Evolutionary conservation across 1,139 yeast species (phyloP).

Genomic region (Blastobotrys arbuscula): DNA sequence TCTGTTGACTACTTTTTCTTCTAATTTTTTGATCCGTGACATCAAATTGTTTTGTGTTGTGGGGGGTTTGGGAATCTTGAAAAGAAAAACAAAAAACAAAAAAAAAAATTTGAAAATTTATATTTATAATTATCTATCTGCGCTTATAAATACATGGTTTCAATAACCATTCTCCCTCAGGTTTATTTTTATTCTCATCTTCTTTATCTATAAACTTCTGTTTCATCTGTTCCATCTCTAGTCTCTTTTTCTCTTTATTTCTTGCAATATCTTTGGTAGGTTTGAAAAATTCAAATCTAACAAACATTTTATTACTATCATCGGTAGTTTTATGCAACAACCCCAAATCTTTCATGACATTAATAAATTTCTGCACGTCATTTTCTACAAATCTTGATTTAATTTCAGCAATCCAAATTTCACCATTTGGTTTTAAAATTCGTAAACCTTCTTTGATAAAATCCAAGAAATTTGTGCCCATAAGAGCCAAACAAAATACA

Average conservation of each 20-base stretch:
- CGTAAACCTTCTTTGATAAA: constrained; percentile 87
- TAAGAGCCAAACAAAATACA: constrained; percentile 83
- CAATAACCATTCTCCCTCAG: constrained; percentile 83
- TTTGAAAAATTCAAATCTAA: constrained; percentile 88
- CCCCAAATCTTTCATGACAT: constrained; percentile 69
- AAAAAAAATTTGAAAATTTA: background rate
- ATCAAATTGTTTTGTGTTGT: background rate
- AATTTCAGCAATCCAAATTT: constrained; percentile 95
- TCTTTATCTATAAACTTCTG: constrained; percentile 60
- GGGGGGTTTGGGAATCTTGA: background rate
- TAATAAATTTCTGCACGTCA: constrained; percentile 62
- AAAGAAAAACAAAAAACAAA: background rate
- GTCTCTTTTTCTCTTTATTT: constrained; percentile 56
- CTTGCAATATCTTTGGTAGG: constrained; percentile 67
- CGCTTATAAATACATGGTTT: constrained; percentile 48
- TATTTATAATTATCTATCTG: constrained; percentile 27
- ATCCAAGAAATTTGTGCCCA: constrained; percentile 96
- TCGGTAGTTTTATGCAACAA: constrained; percentile 87
- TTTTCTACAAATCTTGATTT: constrained; percentile 77
- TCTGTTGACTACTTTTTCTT: constrained; percentile 66
- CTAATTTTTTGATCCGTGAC: constrained; percentile 35
- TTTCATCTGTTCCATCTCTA: constrained; percentile 47
- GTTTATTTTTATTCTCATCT: constrained; percentile 42
- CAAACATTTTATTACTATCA: constrained; percentile 85
- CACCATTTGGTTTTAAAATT: constrained; percentile 83